A percentile compares a stretch with the other conserved stretches of the same genome.
These are phyloP conservation scores for Teunomyces panamensis DNA, from an alignment of 805 yeast species.

Conservation along the genomic window DNA sequence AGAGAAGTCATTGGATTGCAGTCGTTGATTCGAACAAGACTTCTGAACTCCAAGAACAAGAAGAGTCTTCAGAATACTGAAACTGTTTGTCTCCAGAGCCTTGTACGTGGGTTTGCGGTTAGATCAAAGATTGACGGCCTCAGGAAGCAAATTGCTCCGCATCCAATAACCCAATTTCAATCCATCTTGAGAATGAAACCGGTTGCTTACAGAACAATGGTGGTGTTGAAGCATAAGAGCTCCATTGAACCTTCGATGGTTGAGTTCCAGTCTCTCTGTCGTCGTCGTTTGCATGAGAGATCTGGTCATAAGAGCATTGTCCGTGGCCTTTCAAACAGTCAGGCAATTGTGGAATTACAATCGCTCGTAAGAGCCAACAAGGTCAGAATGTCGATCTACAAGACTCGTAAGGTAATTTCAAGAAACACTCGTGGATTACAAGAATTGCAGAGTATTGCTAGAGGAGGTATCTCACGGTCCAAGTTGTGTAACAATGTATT, in stretches of 20 bases:
- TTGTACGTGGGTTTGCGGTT: constrained; percentile 37
- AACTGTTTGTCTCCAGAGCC: constrained; percentile 35
- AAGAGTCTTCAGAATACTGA: constrained; percentile 13
- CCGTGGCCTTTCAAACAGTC: constrained; percentile 11
- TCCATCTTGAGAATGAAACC: constrained; percentile 27
- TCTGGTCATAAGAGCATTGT: background rate
- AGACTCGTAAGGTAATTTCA: constrained; percentile 9
- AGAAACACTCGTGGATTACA: constrained; percentile 5
- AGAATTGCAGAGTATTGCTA: constrained; percentile 41
- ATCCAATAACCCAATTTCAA: constrained; percentile 33
- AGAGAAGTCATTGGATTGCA: constrained; percentile 39
- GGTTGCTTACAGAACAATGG: constrained; percentile 17
- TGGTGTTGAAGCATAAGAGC: constrained; percentile 20
- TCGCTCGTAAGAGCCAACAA: constrained; percentile 36
- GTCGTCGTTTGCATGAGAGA: constrained; percentile 23
- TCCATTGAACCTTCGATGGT: constrained; percentile 20
- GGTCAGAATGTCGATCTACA: constrained; percentile 24
- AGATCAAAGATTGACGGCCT: constrained; percentile 17
- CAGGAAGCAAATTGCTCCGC: constrained; percentile 9
- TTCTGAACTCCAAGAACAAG: constrained; percentile 10
- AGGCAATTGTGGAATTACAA: constrained; percentile 30
- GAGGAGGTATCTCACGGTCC: constrained; percentile 46
- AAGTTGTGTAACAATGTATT: constrained; percentile 42
- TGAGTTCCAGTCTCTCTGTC: constrained; percentile 28
- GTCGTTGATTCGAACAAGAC: constrained; percentile 31